Conservation (phyloP, 768 basidiomycete genomes). For the Chalciporus pseudorubinellus region DNA sequence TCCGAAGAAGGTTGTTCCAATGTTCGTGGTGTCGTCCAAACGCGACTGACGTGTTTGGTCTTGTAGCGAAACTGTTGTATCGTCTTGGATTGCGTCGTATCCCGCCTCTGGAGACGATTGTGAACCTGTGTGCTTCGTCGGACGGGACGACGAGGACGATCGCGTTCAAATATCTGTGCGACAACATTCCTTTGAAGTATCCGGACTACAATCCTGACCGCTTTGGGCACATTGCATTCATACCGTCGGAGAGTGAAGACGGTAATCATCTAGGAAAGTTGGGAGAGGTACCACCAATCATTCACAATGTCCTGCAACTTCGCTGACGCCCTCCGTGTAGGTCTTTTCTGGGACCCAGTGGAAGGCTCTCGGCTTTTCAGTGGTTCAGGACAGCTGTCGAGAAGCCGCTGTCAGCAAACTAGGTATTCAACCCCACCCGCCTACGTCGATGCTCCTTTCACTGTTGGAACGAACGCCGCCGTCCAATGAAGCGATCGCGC, state of each 20-base stretch:
- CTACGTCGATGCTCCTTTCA: constrained; percentile 55
- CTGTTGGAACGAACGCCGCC: constrained; percentile 63
- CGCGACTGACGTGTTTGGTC: neutral
- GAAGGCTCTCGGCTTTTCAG: constrained; percentile 72
- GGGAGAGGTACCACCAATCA: constrained; percentile 52
- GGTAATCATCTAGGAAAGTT: constrained; percentile 58
- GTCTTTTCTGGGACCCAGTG: constrained; percentile 70
- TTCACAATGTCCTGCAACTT: neutral
- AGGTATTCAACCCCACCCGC: constrained; percentile 67
- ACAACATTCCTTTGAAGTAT: constrained; percentile 65
- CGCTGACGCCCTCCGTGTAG: constrained; percentile 35
- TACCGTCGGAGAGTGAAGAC: constrained; percentile 65
- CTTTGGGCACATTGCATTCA: constrained; percentile 64
- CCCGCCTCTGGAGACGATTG: constrained; percentile 64
- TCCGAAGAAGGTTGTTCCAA: constrained; percentile 77
- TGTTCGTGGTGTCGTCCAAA: neutral
- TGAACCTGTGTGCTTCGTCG: constrained; percentile 64
- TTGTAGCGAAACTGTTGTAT: constrained; percentile 75
- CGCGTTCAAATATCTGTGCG: constrained; percentile 81
- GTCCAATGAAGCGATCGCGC: constrained; percentile 49
- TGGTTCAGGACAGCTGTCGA: constrained; percentile 54
- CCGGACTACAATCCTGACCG: constrained; percentile 52
- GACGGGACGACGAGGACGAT: constrained; percentile 48
- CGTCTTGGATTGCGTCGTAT: constrained; percentile 64
- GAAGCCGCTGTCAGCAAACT: constrained; percentile 59